Evolutionary conservation across 1,284 basidiomycete species (phyloP), one percentile per base, ranked within the genome.

Genomic region (Naganishia albida): DNA sequence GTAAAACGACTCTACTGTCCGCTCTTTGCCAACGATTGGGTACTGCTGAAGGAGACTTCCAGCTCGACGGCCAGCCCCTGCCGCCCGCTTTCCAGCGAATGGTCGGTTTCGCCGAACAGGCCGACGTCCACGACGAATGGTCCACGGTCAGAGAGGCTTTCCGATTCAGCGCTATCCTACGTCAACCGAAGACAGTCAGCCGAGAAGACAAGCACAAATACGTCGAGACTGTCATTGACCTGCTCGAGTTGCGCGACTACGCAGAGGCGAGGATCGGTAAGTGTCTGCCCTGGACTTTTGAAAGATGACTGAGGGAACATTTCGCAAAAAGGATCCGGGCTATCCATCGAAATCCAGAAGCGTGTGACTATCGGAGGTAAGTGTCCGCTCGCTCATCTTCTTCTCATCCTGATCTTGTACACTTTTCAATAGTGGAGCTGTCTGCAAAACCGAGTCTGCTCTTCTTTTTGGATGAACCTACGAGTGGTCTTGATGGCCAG

Each of bases 151-250:
- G 90, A 26, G 91, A 95, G 73, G 88, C 92, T 0, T 79, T 95
- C 0, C 79, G 85, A 30, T 92, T 94, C 79, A 90, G 88, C 1
- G 92, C 92, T 0, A 83, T 86, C 67, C 80, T 94, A 6, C 86
- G 92, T 23, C 92, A 94, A 72, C 88, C 89, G 0, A 77, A 81
- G 6, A 80, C 81, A 3, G 84, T 90, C n/a, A 52, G 49, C 25
- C 23, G 26, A 20, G 56, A 73, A 69, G 82, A 83, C 46, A 83
- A 82, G 74, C 75, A 82, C 57, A 79, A 76, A 25, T 84, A 83
- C 71, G 82, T 82, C 60, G 81, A 84, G 63, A 77, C 80, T 28
- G 81, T 83, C 34, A 80, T 84, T 70, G 80, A 82, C 55, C 73
- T 84, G 7, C 78, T 84, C 49, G 82, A 83, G 69, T 71, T 83